phyloP scores from a whole-genome alignment of 495 filamentous ascomycete species.

The Alectoria sarmentosa region DNA sequence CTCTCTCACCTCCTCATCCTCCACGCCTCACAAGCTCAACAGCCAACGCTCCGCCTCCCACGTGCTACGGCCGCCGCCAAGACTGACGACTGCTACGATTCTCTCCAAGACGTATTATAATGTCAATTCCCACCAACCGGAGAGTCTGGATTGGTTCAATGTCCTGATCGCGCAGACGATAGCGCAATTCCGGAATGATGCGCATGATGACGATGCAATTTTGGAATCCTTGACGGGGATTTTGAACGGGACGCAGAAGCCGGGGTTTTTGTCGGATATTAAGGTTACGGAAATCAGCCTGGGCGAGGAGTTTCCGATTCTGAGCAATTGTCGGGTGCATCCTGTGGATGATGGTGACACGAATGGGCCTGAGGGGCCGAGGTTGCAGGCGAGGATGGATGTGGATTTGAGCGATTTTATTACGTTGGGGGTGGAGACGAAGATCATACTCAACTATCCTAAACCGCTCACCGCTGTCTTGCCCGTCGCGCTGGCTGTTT shows the following conservation, averaged over 20 bases:
- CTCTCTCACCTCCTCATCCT: slow-evolving; percentile 38
- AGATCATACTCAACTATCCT: slow-evolving; percentile 87
- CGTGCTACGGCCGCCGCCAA: slow-evolving; percentile 58
- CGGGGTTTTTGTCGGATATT: slow-evolving; percentile 88
- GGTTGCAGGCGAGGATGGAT: slow-evolving; percentile 93
- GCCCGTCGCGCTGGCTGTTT: slow-evolving; percentile 84
- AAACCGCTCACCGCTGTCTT: slow-evolving; percentile 83
- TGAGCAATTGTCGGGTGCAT: slow-evolving; percentile 94
- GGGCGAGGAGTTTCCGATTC: slow-evolving; percentile 96
- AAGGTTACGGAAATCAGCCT: slow-evolving; percentile 86
- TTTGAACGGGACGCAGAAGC: slow-evolving; percentile 77
- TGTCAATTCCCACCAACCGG: slow-evolving; percentile 91
- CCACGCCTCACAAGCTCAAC: slow-evolving; percentile 31
- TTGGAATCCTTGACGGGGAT: slow-evolving; percentile 86
- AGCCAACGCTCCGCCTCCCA: slow-evolving; percentile 71
- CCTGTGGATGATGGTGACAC: slow-evolving; percentile 52
- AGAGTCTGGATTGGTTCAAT: slow-evolving; percentile 99
- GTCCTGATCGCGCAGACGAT: slow-evolving; percentile 95
- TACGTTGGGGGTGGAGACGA: slow-evolving; percentile 89
- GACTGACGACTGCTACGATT: slow-evolving; percentile 79
- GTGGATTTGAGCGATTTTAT: slow-evolving; percentile 88
- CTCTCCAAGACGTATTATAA: slow-evolving; percentile 97
- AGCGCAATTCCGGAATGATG: slow-evolving; percentile 87
- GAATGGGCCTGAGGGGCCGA: slow-evolving; percentile 46
- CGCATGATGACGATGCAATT: slow-evolving; percentile 78